Evolutionary conservation across 352 stramenopile genomes (phyloP), one percentile per base, ranked within the genome.

Genomic region (Globisporangium polare): DNA sequence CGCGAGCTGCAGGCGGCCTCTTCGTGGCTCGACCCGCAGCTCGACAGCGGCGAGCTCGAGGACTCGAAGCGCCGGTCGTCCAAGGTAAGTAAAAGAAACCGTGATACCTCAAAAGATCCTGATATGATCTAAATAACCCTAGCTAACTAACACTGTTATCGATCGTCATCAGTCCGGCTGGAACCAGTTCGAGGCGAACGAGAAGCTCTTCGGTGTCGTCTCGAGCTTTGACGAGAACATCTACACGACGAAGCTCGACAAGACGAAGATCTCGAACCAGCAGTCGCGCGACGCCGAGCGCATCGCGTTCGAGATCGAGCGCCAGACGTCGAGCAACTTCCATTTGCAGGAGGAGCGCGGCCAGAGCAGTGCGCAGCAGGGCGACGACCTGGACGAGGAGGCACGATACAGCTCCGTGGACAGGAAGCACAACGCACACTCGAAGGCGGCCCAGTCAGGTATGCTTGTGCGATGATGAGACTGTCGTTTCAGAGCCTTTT

Each of bases 171-270:
- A 89, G 69, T 68, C 59, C 2, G 69, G 55, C 1, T 99, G 96
- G 96, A 97, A 99, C 83, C 96, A 99, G 77, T 99, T 99, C 65
- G 86, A 97, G 62, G 94, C 90, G 7, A 99, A 99, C 71, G 80
- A 98, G 68, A 90, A 97, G 68, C 80, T 97, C 37, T 99, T 99
- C 72, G 95, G 96, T 67, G 96, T 99, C 53, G 91, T 93, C 51
- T 95, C 92, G 39, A 90, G 81, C 9, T 99, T 94, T 66, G 96
- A 99, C 71, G 97, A 99, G 72, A 99, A 97, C 80, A 72, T 99
- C 39, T 99, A 99, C 84, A 99, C 97, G 2, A 99, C 97, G 18
- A 88, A 92, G 71, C 79, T 99, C 24, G 94, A 99, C 73, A 97
- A 96, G 69, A 72, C 71, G 50, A 91, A 92, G 60, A 86, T 99